Conservation (phyloP, 2,329 filamentous ascomycete genomes). For the Atkinsonella hypoxylon region DNA sequence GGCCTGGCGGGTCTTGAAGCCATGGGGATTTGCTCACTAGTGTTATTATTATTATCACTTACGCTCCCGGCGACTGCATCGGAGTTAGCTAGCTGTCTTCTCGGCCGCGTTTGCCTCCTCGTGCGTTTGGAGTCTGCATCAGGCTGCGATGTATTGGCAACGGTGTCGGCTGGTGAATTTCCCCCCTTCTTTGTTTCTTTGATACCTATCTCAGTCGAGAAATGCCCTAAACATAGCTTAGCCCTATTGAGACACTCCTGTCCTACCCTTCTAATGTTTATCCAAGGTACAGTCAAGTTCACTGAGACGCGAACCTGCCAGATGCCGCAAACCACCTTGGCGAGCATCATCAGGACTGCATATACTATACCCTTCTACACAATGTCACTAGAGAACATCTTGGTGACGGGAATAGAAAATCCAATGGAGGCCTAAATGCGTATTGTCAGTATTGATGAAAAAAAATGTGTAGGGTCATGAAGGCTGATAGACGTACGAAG, state of each 20-base stretch:
- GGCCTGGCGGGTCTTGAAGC: slow-evolving; percentile 29
- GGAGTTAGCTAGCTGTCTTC: neutral
- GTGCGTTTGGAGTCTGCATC: neutral
- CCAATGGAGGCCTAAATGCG: slow-evolving; percentile 40
- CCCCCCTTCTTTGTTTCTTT: neutral
- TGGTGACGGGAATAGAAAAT: slow-evolving; percentile 63
- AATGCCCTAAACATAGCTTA: neutral
- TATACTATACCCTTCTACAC: slow-evolving; percentile 68
- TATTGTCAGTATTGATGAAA: neutral
- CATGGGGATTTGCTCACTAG: neutral
- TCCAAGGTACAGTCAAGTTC: neutral
- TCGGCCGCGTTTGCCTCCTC: neutral
- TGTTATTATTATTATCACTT: neutral
- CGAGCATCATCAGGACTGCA: slow-evolving; percentile 54
- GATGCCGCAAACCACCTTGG: slow-evolving; percentile 46
- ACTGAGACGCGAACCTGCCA: slow-evolving; percentile 35
- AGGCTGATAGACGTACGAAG: slow-evolving; percentile 36
- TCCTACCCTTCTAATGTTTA: neutral
- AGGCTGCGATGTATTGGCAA: neutral
- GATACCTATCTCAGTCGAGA: neutral
- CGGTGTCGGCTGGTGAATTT: neutral
- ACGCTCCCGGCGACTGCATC: neutral
- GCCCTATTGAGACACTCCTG: neutral
- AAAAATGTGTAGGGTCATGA: neutral
- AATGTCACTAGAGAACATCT: slow-evolving; percentile 51